Conservation (phyloP, 2,329 filamentous ascomycete species). For the Sclerotinia trifoliorum region DNA sequence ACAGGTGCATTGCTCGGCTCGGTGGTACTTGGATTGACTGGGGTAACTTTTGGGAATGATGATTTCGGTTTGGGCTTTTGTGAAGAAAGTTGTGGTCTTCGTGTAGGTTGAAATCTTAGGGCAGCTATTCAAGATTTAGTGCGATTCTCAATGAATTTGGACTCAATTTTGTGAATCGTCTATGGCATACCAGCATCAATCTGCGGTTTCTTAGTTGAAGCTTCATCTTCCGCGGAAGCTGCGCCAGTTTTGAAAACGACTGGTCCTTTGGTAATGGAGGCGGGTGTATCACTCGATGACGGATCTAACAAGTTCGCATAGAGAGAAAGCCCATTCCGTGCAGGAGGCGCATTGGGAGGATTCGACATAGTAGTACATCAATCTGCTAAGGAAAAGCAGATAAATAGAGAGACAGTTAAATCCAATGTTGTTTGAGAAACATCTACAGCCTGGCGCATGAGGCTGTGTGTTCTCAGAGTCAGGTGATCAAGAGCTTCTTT, state of each 20-base stretch:
- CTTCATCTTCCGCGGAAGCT: constrained; percentile 46
- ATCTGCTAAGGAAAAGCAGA: constrained; percentile 4
- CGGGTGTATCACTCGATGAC: constrained; percentile 50
- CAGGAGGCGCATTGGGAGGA: constrained; percentile 28
- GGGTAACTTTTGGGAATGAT: constrained; percentile 51
- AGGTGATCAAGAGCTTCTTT: neutral
- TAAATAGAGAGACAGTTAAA: constrained; percentile 1
- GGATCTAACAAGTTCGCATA: constrained; percentile 79
- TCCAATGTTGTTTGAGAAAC: constrained; percentile 15
- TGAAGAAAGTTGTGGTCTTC: constrained; percentile 64
- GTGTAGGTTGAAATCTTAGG: constrained; percentile 83
- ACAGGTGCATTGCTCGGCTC: constrained; percentile 35
- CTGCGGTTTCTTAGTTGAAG: constrained; percentile 57
- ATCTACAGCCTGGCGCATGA: constrained; percentile 25
- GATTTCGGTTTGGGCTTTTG: constrained; percentile 62
- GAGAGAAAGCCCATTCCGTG: constrained; percentile 61
- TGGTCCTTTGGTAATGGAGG: constrained; percentile 73
- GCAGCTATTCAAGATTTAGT: constrained; percentile 55
- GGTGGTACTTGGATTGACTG: constrained; percentile 32
- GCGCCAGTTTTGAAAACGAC: constrained; percentile 62
- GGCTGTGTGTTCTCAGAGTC: constrained; percentile 13
- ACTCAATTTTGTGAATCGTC: constrained; percentile 33
- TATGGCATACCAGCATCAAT: constrained; percentile 59
- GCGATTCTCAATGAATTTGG: constrained; percentile 39
- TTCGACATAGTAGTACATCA: constrained; percentile 34